phyloP scores from a whole-genome alignment of 495 filamentous ascomycete species.

The Lophiostoma macrostomum region DNA sequence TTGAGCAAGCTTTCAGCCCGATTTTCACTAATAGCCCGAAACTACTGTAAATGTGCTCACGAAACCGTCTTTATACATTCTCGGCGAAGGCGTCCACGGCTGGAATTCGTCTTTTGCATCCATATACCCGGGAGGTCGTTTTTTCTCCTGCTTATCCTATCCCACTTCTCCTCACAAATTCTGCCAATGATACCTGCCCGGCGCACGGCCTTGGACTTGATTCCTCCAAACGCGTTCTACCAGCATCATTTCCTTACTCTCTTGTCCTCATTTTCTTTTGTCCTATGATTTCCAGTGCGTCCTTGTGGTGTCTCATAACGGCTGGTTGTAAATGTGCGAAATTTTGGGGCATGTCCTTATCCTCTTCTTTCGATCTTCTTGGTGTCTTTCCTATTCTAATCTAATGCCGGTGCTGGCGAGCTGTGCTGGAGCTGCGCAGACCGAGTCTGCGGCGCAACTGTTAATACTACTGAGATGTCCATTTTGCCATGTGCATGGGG shows the following conservation, averaged over 20 bases:
- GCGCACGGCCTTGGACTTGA: background rate
- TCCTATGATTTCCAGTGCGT: constrained; percentile 5
- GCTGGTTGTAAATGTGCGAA: constrained; percentile 11
- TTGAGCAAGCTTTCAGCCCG: background rate
- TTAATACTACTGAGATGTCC: no score
- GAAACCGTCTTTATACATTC: constrained; percentile 8
- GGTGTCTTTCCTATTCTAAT: constrained; percentile 21
- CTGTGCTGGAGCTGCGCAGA: no score
- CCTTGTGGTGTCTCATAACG: constrained; percentile 17
- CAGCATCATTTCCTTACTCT: background rate
- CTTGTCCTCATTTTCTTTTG: background rate
- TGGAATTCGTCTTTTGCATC: constrained; percentile 6
- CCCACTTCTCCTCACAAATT: constrained; percentile 6
- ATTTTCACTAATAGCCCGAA: background rate
- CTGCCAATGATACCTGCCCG: background rate
- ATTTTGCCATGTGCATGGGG: no score
- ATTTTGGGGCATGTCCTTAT: constrained; percentile 19
- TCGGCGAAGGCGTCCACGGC: constrained; percentile 19
- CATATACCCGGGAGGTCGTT: constrained; percentile 25
- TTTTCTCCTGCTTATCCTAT: background rate
- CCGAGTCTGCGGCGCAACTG: no score
- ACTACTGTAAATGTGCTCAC: constrained; percentile 23
- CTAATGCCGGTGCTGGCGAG: constrained; percentile 26
- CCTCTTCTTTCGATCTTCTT: constrained; percentile 12
- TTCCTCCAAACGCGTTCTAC: background rate